Conservation (phyloP, 495 filamentous ascomycete species). For the Chlorociboria aeruginascens region DNA sequence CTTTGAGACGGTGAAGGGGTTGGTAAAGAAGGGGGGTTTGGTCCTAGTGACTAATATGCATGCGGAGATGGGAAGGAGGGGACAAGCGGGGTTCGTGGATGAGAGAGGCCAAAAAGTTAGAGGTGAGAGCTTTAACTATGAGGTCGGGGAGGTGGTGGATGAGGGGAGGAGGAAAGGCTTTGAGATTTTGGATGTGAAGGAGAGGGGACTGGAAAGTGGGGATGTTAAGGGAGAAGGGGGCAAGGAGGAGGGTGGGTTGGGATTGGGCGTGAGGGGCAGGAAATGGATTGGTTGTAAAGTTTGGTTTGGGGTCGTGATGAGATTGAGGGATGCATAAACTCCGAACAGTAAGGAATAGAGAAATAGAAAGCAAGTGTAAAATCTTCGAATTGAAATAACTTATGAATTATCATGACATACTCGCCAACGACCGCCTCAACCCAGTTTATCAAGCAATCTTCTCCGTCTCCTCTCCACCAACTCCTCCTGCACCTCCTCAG, state of each 20-base stretch:
- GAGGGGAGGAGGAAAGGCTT: constrained; percentile 44
- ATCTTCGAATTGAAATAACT: not conserved
- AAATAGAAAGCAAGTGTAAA: not conserved
- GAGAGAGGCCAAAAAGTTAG: constrained; percentile 47
- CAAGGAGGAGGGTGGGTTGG: constrained; percentile 19
- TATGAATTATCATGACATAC: too few species aligned
- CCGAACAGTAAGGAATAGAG: not conserved
- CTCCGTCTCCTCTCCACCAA: constrained; percentile 75
- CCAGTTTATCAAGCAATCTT: constrained; percentile 70
- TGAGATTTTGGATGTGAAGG: constrained; percentile 22
- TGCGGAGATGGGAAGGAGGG: constrained; percentile 49
- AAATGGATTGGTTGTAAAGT: constrained; percentile 61
- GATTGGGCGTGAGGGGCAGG: constrained; percentile 43
- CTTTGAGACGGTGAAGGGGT: constrained; percentile 36
- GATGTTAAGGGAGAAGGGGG: constrained; percentile 36
- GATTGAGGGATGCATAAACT: not conserved
- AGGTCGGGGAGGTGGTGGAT: constrained; percentile 37
- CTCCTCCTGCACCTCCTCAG: constrained; percentile 88
- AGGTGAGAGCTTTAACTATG: constrained; percentile 49
- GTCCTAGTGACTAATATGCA: constrained; percentile 67
- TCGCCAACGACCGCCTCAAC: constrained; percentile 25
- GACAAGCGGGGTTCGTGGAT: constrained; percentile 58
- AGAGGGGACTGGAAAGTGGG: constrained; percentile 29
- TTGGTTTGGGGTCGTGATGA: constrained; percentile 47
- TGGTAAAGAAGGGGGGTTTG: constrained; percentile 35